Evolutionary conservation across 108 stramenopile species (phyloP), one percentile per base, ranked within the genome.

Genomic region (Skeletonema costatum): DNA sequence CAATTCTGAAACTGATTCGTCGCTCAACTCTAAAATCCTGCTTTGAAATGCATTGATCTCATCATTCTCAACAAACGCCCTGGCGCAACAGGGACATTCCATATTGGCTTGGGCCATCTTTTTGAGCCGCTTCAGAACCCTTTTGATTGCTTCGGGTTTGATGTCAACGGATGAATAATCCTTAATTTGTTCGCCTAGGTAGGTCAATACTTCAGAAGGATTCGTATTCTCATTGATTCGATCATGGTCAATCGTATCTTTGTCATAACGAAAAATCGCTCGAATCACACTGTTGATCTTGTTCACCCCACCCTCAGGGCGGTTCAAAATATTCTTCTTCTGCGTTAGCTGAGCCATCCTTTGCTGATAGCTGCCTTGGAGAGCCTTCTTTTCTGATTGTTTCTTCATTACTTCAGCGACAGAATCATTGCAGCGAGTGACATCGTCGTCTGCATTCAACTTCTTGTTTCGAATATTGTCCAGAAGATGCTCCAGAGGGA

Each of bases 81-180:
- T 77, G 4, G 73, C 62, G 64, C 82, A 83, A 44, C 82, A 83
- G 12, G 82, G 76, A 17, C 76, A 83, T 31, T 58, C 41, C 19
- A 61, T 48, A 38, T 19, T 35, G 33, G 21, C 10, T 64, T 17
- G 56, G 68, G 85, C 84, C 84, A 88, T 60, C 44, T 83, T 90
- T 53, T 85, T 90, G 51, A 93, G 64, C 38, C 70, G 66, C 63
- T 83, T 85, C 1, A 92, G 67, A 21, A 90, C 71, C 59, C 75
- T 83, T 14, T 48, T 41, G 8, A 90, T 63, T n/a, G 76, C 68
- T 13, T 88, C 87, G 19, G 85, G 78, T 42, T 68, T 60, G 63
- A 75, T 35, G 32, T 73, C 65, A 73, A 83, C 19, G 65, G 29
- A 12, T 72, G 48, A 21, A 50, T 68, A 9, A 68, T 64, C 64